Conservation (phyloP, 305 asterid genomes). For the Caryopteris hybrid region DNA sequence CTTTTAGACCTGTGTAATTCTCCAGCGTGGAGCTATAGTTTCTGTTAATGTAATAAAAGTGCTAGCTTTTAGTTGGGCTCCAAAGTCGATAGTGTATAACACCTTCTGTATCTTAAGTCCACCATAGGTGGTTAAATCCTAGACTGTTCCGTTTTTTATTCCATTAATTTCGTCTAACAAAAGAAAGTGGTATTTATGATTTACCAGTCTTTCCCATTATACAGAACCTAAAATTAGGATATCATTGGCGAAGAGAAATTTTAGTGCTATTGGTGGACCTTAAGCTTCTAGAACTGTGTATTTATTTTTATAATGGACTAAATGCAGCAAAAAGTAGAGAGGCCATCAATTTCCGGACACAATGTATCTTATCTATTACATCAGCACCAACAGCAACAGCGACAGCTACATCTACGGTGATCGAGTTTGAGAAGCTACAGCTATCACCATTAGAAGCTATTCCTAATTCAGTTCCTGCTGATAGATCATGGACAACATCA, state of each 20-base stretch:
- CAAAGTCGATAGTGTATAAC: neutral
- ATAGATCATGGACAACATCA: constrained; percentile 53
- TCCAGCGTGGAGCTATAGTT: neutral
- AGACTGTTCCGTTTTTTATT: neutral
- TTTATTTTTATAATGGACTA: constrained; percentile 25
- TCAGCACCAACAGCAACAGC: constrained; percentile 42
- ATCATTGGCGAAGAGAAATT: neutral
- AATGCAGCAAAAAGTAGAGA: constrained; percentile 79
- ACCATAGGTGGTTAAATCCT: neutral
- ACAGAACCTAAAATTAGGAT: neutral
- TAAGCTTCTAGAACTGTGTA: constrained; percentile 11
- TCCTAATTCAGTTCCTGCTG: constrained; percentile 44
- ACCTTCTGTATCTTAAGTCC: neutral
- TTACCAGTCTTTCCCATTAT: neutral
- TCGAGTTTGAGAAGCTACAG: constrained; percentile 64
- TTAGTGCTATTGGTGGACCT: constrained; percentile 11
- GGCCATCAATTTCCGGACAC: constrained; percentile 47
- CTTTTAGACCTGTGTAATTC: neutral
- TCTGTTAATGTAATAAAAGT: neutral
- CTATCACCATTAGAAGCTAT: constrained; percentile 56
- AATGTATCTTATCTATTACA: constrained; percentile 64
- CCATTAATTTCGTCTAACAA: constrained; percentile 8
- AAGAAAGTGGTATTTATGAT: neutral
- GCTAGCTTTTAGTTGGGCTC: neutral
- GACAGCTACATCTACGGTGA: constrained; percentile 48